A percentile compares a stretch with the other conserved stretches of the same genome.
These are phyloP conservation scores for Solioccasus polychromus DNA, from an alignment of 768 basidiomycete species.

Conservation along the genomic window DNA sequence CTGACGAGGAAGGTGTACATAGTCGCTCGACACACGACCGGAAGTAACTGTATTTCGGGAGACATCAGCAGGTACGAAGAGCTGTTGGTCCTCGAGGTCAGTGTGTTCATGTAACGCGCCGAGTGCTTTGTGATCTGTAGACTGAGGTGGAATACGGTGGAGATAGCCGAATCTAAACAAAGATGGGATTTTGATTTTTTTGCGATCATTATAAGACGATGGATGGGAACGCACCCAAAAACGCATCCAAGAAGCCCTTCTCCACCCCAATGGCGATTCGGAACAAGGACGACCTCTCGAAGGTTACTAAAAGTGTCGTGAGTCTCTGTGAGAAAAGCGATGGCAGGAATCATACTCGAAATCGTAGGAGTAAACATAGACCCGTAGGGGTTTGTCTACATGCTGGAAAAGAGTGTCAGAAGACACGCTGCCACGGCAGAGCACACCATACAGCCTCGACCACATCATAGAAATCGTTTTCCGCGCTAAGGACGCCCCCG, in stretches of 20 bases:
- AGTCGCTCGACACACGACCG: conserved; percentile 6
- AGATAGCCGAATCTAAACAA: conserved; percentile 75
- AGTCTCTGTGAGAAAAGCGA: conserved; percentile 4
- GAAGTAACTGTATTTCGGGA: conserved; percentile 12
- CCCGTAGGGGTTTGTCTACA: conserved; percentile 87
- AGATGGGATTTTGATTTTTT: conserved; percentile 1
- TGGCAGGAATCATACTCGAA: conserved; percentile 69
- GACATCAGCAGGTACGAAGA: conserved; percentile 73
- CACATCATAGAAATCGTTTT: conserved; percentile 95
- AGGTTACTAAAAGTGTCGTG: conserved; percentile 57
- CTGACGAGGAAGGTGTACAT: conserved; percentile 7
- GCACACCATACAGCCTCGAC: conserved; percentile 74
- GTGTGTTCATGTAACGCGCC: conserved; percentile 49
- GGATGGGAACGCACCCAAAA: conserved; percentile 67
- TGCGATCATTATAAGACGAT: neutral
- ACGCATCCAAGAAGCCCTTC: conserved; percentile 94
- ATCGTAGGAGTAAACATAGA: conserved; percentile 96
- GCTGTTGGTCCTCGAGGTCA: conserved; percentile 59
- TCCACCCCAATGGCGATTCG: conserved; percentile 97
- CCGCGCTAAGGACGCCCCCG: conserved; percentile 85
- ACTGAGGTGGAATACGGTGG: conserved; percentile 87
- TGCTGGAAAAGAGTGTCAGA: conserved; percentile 50
- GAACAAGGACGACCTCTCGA: conserved; percentile 90
- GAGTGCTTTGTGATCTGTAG: conserved; percentile 56
- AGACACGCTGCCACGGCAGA: neutral